Evolutionary conservation across 768 basidiomycete species (phyloP), one percentile per base, ranked within the genome.

Genomic region (Rossbeevera mucosa): DNA sequence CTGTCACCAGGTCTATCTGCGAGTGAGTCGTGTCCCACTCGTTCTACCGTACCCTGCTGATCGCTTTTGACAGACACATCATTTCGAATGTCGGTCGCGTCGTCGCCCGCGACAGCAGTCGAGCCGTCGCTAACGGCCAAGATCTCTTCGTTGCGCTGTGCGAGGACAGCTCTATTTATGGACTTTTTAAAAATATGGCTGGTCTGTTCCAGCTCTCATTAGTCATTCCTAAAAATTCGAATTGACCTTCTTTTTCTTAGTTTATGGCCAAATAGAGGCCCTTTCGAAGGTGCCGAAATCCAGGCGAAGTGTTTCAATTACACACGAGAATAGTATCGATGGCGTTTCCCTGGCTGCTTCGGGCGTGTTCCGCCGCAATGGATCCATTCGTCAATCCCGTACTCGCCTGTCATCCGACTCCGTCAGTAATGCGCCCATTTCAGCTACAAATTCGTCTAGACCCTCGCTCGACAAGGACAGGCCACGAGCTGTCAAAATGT

Each of bases 61-160:
- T 53, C 52, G 59, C 20, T 36, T 31, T 43, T 22, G 49, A 43
- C 55, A 94, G 92, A 69, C 93, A 94, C 68, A 79, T 92, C 44
- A 75, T 94, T 45, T 81, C 87, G 11, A 91, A 87, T 62, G 83
- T 94, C 26, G 86, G 89, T 49, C 80, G 87, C 26, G 91, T 96
- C 22, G 85, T 86, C 13, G 83, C 89, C 42, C 83, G 93, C 49
- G 91, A 94, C 68, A 90, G 91, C 58, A 86, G 87, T 62, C 81
- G 86, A 45, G 79, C 85, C 4, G 74, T 72, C 21, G 94, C 93
- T 21, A 85, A 82, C 9, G 75, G 81, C 8, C 83, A 89, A 54
- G 93, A 96, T 67, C 72, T 97, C 42, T 94, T 92, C 66, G 77
- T 84, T 16, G 92, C 92, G 1, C 75, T 96, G 14, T 93, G 91